Percentiles rank a stretch among this genome's conserved stretches.
phyloP scores from a whole-genome alignment of 2,329 filamentous ascomycete genomes.

The Parastagonospora avenae region DNA sequence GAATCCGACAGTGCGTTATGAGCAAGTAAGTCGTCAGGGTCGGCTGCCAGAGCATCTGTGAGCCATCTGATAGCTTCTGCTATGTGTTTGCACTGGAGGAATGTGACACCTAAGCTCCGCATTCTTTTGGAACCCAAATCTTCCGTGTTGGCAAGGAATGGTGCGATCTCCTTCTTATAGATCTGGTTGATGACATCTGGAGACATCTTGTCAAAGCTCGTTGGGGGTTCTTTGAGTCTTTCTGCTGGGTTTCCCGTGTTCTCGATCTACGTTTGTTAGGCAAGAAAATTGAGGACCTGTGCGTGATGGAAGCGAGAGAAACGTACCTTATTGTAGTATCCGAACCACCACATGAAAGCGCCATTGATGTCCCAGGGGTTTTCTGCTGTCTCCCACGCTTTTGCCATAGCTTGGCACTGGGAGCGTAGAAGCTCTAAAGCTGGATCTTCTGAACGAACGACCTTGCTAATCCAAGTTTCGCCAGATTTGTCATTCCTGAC shows the following conservation, averaged over 20 bases:
- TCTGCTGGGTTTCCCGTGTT: neutral
- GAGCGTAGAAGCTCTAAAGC: neutral
- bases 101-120: neutral
- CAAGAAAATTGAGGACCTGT: neutral
- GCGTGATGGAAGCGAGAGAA: neutral
- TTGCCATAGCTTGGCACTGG: neutral
- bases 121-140: neutral
- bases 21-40: neutral
- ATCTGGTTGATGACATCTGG: neutral
- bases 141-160: neutral
- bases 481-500: neutral
- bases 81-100: neutral
- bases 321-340: neutral
- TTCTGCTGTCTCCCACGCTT: neutral
- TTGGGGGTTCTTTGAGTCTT: neutral
- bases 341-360: neutral
- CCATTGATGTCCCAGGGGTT: neutral
- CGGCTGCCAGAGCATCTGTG: neutral
- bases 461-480: neutral
- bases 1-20: neutral
- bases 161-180: neutral
- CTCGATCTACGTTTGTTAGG: neutral
- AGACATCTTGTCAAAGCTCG: neutral
- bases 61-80: neutral
- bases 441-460: neutral